Base-by-base conservation (phyloP, 805 yeast species). In the Cyberlindnera subsufficiens region DNA sequence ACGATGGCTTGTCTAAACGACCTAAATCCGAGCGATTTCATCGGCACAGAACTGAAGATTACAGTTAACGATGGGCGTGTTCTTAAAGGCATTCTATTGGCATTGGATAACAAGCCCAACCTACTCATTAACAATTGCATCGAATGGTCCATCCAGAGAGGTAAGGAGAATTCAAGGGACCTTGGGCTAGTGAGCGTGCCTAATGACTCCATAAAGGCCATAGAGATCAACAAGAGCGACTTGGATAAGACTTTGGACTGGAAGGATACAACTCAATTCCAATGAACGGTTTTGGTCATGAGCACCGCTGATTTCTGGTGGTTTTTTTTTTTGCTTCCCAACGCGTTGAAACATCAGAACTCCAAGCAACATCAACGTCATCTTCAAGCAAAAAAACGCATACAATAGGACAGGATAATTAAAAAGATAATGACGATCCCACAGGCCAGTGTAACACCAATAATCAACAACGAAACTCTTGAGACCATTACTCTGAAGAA, bases 151-250 rank as follows among this genome's bases (percentile, higher is more conserved):
- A 37, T 18, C 18, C 30, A 30, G 16, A 6, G 34, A 13, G 35
- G 35, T 15, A 33, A 31, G 10, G 31, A 20, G 9, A 32, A 30
- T 10, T 3, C 31, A 16, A 35, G 53, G 14, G 50, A 49, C 4
- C 27, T 58, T 18, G 62, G 62, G 4, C 46, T 58, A 5, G 58
- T 58, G 2, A 53, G 58, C 3, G 45, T 58, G 1, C 62, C 62
- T 0, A 37, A 32, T 19, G 35, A 41, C 3, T 38, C 58, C 1
- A 43, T 56, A 0, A 18, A 22, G 4, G 30, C 38, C 3, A 43
- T 58, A n/a, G 53, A 50, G 35, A 46, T 52, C 11, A 33, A 37
- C 4, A 40, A 45, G 1, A n/a, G 18, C 0, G 62, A 58, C 16
- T 32, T 55, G 17, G 45, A 51, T 3, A 47, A 49, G 40, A 46